These are phyloP conservation scores for Kurtzmaniella quercitrusa DNA, from an alignment of 1,139 yeast species.

Conservation along the genomic window DNA sequence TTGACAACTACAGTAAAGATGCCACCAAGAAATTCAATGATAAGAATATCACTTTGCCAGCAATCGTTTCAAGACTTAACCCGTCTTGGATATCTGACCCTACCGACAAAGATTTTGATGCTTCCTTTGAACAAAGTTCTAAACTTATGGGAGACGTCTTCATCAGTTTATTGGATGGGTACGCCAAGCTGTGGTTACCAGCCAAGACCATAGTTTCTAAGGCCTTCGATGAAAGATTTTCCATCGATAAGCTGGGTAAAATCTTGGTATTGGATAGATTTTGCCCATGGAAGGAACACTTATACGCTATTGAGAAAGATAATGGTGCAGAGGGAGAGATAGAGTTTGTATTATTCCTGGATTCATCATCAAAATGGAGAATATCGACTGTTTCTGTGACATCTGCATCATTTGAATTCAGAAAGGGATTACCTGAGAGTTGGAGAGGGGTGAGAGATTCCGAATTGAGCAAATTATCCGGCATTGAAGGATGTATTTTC, in stretches of 20 bases:
- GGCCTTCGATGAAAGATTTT: slow-evolving; percentile 57
- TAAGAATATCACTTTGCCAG: slow-evolving; percentile 65
- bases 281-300: slow-evolving; percentile 95
- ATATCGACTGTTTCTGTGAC: slow-evolving; percentile 83
- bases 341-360: slow-evolving; percentile 77
- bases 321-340: slow-evolving; percentile 50
- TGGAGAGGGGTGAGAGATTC: slow-evolving; percentile 96
- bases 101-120: slow-evolving; percentile 64
- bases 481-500: slow-evolving; percentile 81
- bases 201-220: slow-evolving; percentile 72
- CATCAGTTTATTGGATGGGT: slow-evolving; percentile 58
- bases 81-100: slow-evolving; percentile 78
- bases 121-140: slow-evolving; percentile 66
- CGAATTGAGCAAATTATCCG: slow-evolving; percentile 64
- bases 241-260: slow-evolving; percentile 61
- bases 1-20: slow-evolving; percentile 61
- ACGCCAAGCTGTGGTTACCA: slow-evolving; percentile 88
- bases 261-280: slow-evolving; percentile 67
- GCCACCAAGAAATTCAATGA: slow-evolving; percentile 30
- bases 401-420: slow-evolving; percentile 72
- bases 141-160: slow-evolving; percentile 81
- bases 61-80: slow-evolving; percentile 69
- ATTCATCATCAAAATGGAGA: slow-evolving; percentile 74
- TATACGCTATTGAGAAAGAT: slow-evolving; percentile 70
- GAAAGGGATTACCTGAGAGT: slow-evolving; percentile 81